Base-by-base conservation (phyloP, 148 eudicot genomes). In the Amaranthus cruentus region DNA sequence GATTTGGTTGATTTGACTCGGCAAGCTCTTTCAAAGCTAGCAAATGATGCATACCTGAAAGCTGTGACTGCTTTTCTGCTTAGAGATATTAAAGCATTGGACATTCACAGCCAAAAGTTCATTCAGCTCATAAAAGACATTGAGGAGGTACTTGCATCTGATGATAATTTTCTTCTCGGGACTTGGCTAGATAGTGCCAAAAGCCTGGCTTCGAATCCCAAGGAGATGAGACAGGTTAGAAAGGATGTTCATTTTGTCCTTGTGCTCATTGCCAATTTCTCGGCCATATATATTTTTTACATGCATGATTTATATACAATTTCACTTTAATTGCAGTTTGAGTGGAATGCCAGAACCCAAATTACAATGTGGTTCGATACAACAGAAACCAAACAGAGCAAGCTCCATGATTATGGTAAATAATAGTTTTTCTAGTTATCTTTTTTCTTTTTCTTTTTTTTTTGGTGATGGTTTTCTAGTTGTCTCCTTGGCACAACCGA, bases 281-380 rank as follows among this genome's bases (percentile, higher is more conserved):
- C 62, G 54, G 62, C 49, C 43, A 18, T 47, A 7, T 38, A 5
- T 7, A 18, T 28, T 8, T 66, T 21, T 62, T 62, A 14, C 50
- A 28, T 9, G 18, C 1, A 28, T 8, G 55, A 44, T 72, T 6
- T 42, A 54, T 15, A 66, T 81, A 58, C 71, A 55, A 52, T 49
- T 75, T 55, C 12, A 44, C 47, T 9, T 61, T 71, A 75, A 77
- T 43, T 73, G 60, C 86, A 95, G 99, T 92, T 90, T 48, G 99
- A 95, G 82, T 95, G 99, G 99, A 95, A 95, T 42, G 97, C 99
- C 7, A 88, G 97, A 74, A 91, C 99, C 49, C 99, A 95, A 76
- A 89, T 95, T 61, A 91, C 97, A 49, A 95, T 95, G 99, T 95
- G 99, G 99, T 95, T 76, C 28, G 99, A 95, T 75, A 88, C 75